These are phyloP conservation scores for Apophysomyces elegans DNA, from an alignment of 371 early-diverging fungal genomes.

Conservation along the genomic window DNA sequence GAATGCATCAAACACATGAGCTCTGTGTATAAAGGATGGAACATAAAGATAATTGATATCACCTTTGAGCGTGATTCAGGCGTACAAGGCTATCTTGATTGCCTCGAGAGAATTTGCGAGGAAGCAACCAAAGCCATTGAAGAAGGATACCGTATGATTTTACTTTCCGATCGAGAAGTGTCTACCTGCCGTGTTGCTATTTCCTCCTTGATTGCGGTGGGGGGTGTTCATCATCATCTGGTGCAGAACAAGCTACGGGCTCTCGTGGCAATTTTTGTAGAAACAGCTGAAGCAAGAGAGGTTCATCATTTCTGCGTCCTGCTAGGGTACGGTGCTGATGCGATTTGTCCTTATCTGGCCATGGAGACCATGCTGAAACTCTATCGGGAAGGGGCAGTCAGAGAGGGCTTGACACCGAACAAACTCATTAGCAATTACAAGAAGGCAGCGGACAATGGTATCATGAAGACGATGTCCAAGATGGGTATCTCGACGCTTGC, in stretches of 20 bases:
- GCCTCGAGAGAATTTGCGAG: slow-evolving; percentile 80
- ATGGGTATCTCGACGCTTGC: slow-evolving; percentile 97
- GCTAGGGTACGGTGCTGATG: slow-evolving; percentile 96
- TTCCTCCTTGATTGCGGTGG: slow-evolving; percentile 81
- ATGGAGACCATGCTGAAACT: slow-evolving; percentile 86
- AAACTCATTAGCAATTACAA: slow-evolving; percentile 76
- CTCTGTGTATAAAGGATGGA: slow-evolving; percentile 68
- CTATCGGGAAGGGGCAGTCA: slow-evolving; percentile 76
- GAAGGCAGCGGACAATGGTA: slow-evolving; percentile 88
- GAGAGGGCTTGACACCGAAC: slow-evolving; percentile 48
- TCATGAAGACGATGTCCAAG: slow-evolving; percentile 96
- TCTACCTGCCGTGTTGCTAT: slow-evolving; percentile 75
- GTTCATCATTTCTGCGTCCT: slow-evolving; percentile 94
- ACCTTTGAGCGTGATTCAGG: slow-evolving; percentile 79
- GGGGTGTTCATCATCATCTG: slow-evolving; percentile 91
- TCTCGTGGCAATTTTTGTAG: slow-evolving; percentile 83
- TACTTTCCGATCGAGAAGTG: slow-evolving; percentile 79
- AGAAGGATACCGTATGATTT: slow-evolving; percentile 72
- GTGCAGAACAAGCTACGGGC: slow-evolving; percentile 85
- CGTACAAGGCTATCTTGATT: slow-evolving; percentile 67
- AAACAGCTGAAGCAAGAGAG: slow-evolving; percentile 93
- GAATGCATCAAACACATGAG: slow-evolving; percentile 72
- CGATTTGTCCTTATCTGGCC: slow-evolving; percentile 90
- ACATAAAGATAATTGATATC: slow-evolving; percentile 79
- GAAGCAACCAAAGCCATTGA: slow-evolving; percentile 79